Base-by-base conservation (phyloP, 1,284 basidiomycete genomes). In the Cutaneotrichosporon arboriforme region DNA sequence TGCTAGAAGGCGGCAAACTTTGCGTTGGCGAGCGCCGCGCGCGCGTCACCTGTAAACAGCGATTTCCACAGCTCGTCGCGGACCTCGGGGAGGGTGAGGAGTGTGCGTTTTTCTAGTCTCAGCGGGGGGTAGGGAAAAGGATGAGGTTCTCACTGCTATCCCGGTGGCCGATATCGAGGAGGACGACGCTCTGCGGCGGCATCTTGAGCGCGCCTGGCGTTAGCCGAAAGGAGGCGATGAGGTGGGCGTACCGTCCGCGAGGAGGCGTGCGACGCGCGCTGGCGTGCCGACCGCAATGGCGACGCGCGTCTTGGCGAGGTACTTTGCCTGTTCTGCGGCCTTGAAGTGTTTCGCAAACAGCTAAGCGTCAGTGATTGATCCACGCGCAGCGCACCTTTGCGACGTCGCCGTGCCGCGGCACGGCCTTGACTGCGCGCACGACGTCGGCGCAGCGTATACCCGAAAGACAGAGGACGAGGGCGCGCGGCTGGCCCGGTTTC, bases 311-410 rank as follows among this genome's bases (percentile, higher is more conserved):
- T 67, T 64, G 12, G 62, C 58, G 39, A 77, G 66, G 54, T 74
- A 73, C 46, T 73, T 72, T 46, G 71, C 64, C 58, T 77, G 75
- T 26, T 76, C 75, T 7, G 67, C 63, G 22, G 72, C 49, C 48
- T 77, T 77, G 61, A 77, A 73, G 55, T 77, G 75, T 46, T 77
- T 77, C 3, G 75, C 75, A 46, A 77, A 77, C 17, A 77, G 67
- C 74, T 73, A 39, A 20, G n/a, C 21, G 40, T 37, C 4, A 46
- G 36, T 21, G 35, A 5, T 33, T 4, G 33, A 13, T 8, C 3
- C 9, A 20, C 9, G n/a, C 14, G 2, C 10, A 31, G 20, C n/a
- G 4, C 37, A 73, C 72, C 62, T 77, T 77, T 15, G 71, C 74
- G 1, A 76, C 68, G 57, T 76, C 73, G 17, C 73, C 75, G 14